phyloP scores from a whole-genome alignment of 352 stramenopile genomes.

The Peronospora destructor region DNA sequence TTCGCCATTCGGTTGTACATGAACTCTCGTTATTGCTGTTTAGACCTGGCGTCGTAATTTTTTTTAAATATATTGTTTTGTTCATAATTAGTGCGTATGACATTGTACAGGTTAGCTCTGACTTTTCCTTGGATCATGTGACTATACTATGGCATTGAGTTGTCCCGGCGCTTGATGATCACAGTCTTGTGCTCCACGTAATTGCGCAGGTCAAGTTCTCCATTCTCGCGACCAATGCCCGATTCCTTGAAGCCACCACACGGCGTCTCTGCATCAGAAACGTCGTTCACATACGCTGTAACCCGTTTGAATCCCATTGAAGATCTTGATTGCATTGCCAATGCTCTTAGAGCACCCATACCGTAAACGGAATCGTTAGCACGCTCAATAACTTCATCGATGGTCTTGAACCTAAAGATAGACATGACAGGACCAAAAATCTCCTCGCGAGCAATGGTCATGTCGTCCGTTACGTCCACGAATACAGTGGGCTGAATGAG shows the following conservation, averaged over 20 bases:
- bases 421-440: slow-evolving; percentile 90
- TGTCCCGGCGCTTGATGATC: slow-evolving; percentile 55
- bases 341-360: slow-evolving; percentile 79
- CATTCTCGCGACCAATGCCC: slow-evolving; percentile 75
- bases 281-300: slow-evolving; percentile 91
- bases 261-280: slow-evolving; percentile 80
- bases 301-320: slow-evolving; percentile 83
- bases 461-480: slow-evolving; percentile 66
- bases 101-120: slow-evolving; percentile 1
- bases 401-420: slow-evolving; percentile 85
- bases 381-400: slow-evolving; percentile 83
- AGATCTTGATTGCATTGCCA: slow-evolving; percentile 81
- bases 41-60: background rate
- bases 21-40: slow-evolving; percentile 10
- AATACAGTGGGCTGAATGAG: slow-evolving; percentile 93
- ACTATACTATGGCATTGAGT: slow-evolving; percentile 30
- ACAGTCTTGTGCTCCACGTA: slow-evolving; percentile 81
- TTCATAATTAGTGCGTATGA: too few species aligned
- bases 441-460: slow-evolving; percentile 88
- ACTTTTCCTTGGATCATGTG: slow-evolving; percentile 4
- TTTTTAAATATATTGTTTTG: too few species aligned
- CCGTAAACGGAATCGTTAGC: slow-evolving; percentile 86
- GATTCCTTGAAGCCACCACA: slow-evolving; percentile 87
- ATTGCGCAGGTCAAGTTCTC: slow-evolving; percentile 57
- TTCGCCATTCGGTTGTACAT: slow-evolving; percentile 85